Evolutionary conservation across 2,329 filamentous ascomycete species (phyloP).

Genomic region (Hortaea sp.): DNA sequence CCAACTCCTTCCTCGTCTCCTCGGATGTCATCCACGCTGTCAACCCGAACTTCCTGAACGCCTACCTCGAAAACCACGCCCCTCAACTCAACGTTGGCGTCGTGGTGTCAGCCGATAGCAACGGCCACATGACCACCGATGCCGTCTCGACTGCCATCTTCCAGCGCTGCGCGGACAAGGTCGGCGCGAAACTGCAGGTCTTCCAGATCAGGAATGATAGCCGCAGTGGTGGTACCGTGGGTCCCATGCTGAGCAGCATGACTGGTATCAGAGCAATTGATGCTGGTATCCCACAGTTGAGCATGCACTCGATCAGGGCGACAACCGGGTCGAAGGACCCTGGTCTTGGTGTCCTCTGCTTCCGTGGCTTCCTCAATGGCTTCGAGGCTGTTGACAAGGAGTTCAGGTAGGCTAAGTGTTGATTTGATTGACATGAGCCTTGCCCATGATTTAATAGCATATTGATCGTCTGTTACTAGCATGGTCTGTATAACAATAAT

Average conservation of each 20-base stretch:
- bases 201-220: slow-evolving; percentile 96
- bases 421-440: neutral
- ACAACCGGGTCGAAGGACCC: slow-evolving; percentile 81
- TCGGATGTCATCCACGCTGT: slow-evolving; percentile 90
- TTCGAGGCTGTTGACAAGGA: slow-evolving; percentile 79
- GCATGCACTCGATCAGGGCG: slow-evolving; percentile 87
- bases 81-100: slow-evolving; percentile 85
- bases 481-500: too few species aligned
- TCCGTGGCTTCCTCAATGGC: slow-evolving; percentile 78
- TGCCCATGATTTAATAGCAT: too few species aligned
- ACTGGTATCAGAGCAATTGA: slow-evolving; percentile 79
- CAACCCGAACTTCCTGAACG: slow-evolving; percentile 82
- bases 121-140: slow-evolving; percentile 95
- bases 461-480: too few species aligned
- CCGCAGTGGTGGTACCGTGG: slow-evolving; percentile 85
- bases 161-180: slow-evolving; percentile 65
- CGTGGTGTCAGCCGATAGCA: slow-evolving; percentile 68
- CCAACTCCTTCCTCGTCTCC: slow-evolving; percentile 83
- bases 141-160: slow-evolving; percentile 74
- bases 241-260: slow-evolving; percentile 71
- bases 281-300: slow-evolving; percentile 80
- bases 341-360: slow-evolving; percentile 76
- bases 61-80: slow-evolving; percentile 76
- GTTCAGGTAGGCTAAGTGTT: slow-evolving; percentile 43
- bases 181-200: slow-evolving; percentile 62